Conservation (phyloP, 768 basidiomycete genomes). For the Mycena sanguinolenta region DNA sequence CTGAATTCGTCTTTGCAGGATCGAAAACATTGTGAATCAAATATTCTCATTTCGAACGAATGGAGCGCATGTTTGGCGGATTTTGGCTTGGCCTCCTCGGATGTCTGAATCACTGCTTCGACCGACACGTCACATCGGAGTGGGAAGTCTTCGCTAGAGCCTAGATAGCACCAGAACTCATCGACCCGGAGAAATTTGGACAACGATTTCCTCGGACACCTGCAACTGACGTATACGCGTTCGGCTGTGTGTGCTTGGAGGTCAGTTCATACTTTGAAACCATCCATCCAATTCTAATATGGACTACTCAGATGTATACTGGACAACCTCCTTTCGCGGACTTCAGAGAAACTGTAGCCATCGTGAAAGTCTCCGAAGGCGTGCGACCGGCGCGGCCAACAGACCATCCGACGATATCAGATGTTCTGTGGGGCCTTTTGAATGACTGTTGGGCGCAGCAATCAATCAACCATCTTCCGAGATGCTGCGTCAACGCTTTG, state of each 20-base stretch:
- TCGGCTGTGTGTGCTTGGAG: not conserved
- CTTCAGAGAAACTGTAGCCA: slow-evolving; percentile 3
- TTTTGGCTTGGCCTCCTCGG: no score
- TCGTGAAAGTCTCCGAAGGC: not conserved
- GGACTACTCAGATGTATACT: slow-evolving; percentile 1
- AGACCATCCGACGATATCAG: slow-evolving; percentile 1
- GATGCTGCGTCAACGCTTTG: not conserved
- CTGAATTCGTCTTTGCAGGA: no score
- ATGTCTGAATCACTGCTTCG: no score
- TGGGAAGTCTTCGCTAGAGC: no score
- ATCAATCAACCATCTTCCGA: slow-evolving; percentile 1
- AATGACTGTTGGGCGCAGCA: slow-evolving; percentile 1
- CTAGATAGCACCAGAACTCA: not conserved
- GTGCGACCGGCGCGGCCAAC: not conserved
- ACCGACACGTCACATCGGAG: no score
- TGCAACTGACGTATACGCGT: slow-evolving; percentile 3
- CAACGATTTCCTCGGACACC: not conserved
- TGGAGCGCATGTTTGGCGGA: no score
- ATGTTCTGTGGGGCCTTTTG: not conserved
- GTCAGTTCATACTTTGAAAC: not conserved
- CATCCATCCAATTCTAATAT: not conserved
- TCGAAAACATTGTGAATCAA: no score
- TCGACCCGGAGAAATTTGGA: slow-evolving; percentile 1
- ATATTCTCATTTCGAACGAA: no score
- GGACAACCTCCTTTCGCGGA: slow-evolving; percentile 2